Evolutionary conservation across 2,329 filamentous ascomycete genomes (phyloP).

Genomic region (Epichloe uncinata): DNA sequence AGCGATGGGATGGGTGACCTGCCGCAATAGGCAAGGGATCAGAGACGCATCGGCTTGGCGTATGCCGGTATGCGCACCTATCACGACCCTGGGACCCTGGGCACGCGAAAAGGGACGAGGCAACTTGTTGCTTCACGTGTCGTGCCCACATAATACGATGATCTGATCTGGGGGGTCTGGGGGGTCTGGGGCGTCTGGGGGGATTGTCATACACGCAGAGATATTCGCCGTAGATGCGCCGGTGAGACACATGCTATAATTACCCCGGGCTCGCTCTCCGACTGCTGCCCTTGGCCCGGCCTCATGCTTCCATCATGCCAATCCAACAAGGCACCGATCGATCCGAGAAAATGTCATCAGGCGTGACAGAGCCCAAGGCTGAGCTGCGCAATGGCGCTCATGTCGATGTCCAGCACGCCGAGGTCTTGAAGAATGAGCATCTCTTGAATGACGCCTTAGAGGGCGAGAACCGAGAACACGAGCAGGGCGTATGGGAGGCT

Average conservation of each 20-base stretch:
- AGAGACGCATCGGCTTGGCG: background rate
- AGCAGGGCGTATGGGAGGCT: constrained; percentile 25
- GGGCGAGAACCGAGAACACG: constrained; percentile 29
- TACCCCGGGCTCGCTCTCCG: background rate
- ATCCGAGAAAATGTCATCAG: background rate
- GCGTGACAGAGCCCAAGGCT: constrained; percentile 1
- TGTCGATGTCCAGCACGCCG: constrained; percentile 18
- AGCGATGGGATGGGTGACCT: background rate
- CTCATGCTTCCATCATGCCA: background rate
- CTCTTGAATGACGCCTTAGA: constrained; percentile 27
- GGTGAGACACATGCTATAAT: background rate
- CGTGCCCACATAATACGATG: background rate
- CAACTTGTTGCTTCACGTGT: background rate
- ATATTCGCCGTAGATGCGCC: background rate
- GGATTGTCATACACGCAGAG: background rate
- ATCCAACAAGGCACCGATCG: background rate
- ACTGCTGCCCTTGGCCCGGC: background rate
- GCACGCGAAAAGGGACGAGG: background rate
- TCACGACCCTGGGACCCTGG: background rate
- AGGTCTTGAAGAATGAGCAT: constrained; percentile 22
- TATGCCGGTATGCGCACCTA: background rate
- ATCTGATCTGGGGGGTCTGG: background rate
- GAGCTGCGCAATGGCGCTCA: constrained; percentile 3
- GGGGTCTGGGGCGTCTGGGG: too few species aligned
- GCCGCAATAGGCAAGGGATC: too few species aligned